phyloP scores from a whole-genome alignment of 176 grass and related monocot species.

The Calamus simplicifolius region DNA sequence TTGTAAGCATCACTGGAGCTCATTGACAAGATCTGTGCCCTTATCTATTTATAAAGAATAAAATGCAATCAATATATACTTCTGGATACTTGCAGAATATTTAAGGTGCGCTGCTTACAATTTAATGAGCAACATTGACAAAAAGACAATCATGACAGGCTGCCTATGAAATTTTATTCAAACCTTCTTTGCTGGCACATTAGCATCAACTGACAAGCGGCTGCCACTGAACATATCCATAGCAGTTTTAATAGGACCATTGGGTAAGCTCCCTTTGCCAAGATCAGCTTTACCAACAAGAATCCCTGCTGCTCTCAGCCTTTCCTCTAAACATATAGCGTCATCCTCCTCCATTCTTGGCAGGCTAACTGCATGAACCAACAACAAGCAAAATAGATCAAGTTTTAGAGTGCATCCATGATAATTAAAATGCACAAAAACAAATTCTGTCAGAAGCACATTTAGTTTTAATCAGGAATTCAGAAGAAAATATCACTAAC shows the following conservation, averaged over 20 bases:
- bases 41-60: conserved; percentile 48
- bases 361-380: conserved; percentile 43
- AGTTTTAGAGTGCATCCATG: no score
- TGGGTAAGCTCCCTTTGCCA: conserved; percentile 17
- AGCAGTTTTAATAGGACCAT: conserved; percentile 26
- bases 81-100: no score
- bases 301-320: conserved; percentile 45
- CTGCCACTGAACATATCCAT: conserved; percentile 25
- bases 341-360: conserved; percentile 60
- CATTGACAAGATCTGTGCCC: conserved; percentile 49
- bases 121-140: no score
- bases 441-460: conserved; percentile 11
- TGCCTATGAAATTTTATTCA: not conserved
- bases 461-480: not conserved
- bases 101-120: no score
- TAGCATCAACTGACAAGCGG: conserved; percentile 26
- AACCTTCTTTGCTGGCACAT: conserved; percentile 70
- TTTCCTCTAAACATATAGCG: conserved; percentile 71
- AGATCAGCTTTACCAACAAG: conserved; percentile 29
- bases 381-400: conserved; percentile 7
- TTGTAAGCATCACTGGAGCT: conserved; percentile 54
- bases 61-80: not conserved
- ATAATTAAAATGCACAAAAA: not conserved
- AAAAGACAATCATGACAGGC: no score
- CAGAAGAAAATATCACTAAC: no score